Conservation (phyloP, 2,329 filamentous ascomycete genomes). For the Pseudodiploospora longispora region DNA sequence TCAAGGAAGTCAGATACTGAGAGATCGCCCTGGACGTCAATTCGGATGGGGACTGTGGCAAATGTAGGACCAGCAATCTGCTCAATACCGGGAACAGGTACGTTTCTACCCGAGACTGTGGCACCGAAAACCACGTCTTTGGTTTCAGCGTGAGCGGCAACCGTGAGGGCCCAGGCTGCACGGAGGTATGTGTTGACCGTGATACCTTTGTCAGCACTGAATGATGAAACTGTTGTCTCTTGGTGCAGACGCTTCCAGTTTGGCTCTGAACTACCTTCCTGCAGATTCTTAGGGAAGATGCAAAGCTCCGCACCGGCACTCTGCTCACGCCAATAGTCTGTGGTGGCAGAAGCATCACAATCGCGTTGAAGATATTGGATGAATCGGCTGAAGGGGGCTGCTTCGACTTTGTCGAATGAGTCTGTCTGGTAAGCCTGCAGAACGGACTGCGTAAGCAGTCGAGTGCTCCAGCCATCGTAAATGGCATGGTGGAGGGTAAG, state of each 20-base stretch:
- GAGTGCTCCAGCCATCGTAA: slow-evolving; percentile 5
- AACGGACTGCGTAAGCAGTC: background rate
- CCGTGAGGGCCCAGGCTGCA: slow-evolving; percentile 19
- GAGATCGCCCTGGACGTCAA: background rate
- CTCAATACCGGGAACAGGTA: slow-evolving; percentile 12
- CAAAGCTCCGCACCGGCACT: background rate
- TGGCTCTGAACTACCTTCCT: no score
- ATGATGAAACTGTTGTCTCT: background rate
- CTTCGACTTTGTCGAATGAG: no score
- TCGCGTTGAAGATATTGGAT: background rate
- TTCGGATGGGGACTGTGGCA: slow-evolving; percentile 14
- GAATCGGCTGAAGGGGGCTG: no score
- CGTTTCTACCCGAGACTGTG: slow-evolving; percentile 13
- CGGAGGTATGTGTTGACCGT: slow-evolving; percentile 5
- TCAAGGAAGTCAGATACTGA: background rate
- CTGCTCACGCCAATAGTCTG: background rate
- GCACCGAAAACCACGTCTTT: slow-evolving; percentile 17
- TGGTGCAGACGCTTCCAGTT: background rate
- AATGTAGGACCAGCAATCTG: slow-evolving; percentile 16
- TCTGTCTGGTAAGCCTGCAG: background rate
- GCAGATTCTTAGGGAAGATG: background rate
- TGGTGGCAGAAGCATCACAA: background rate
- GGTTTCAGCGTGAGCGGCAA: slow-evolving; percentile 25
- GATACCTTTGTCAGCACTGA: background rate
- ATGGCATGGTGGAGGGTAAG: slow-evolving; percentile 5